Percentiles rank a stretch among this genome's conserved stretches.
These are phyloP conservation scores for Stevia rebaudiana DNA, from an alignment of 140 eudicot species.

Conservation along the genomic window DNA sequence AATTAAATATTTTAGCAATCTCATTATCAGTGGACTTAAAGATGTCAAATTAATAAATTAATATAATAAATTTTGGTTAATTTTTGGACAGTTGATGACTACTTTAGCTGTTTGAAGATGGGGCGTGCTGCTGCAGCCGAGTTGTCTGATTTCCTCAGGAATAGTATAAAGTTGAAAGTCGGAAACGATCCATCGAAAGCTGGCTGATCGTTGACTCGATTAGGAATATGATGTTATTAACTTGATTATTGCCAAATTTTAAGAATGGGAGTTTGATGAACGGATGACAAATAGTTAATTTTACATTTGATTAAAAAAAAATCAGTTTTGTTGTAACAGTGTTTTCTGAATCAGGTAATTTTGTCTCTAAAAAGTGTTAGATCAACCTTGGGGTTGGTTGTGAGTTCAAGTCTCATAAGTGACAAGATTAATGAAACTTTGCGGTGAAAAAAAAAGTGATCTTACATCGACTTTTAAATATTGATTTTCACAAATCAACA, in stretches of 20 bases:
- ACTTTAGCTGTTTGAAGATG: slow-evolving; percentile 59
- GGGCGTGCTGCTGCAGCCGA: slow-evolving; percentile 76
- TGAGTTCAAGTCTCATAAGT: too few relatives aligned
- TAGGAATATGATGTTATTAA: background rate
- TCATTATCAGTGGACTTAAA: background rate
- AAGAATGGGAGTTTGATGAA: background rate
- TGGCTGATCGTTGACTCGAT: slow-evolving; percentile 7
- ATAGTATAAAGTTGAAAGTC: slow-evolving; percentile 35
- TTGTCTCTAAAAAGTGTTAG: too few relatives aligned
- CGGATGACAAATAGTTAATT: background rate
- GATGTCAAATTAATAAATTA: too few relatives aligned
- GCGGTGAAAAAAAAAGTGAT: too few relatives aligned
- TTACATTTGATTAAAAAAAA: background rate
- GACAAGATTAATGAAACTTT: too few relatives aligned
- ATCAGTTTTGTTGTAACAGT: slow-evolving; percentile 2
- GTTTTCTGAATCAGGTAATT: background rate
- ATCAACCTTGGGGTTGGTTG: too few relatives aligned
- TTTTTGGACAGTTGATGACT: slow-evolving; percentile 57
- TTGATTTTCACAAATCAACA: too few relatives aligned
- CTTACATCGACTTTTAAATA: too few relatives aligned
- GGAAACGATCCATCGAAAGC: slow-evolving; percentile 40
- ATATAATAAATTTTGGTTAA: background rate
- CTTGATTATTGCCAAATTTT: background rate
- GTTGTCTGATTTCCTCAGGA: slow-evolving; percentile 56
- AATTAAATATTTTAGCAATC: background rate